Percentiles rank a stretch among this genome's conserved stretches.
phyloP scores from a whole-genome alignment of 1,284 basidiomycete genomes.

The Irpex rosettiformis region DNA sequence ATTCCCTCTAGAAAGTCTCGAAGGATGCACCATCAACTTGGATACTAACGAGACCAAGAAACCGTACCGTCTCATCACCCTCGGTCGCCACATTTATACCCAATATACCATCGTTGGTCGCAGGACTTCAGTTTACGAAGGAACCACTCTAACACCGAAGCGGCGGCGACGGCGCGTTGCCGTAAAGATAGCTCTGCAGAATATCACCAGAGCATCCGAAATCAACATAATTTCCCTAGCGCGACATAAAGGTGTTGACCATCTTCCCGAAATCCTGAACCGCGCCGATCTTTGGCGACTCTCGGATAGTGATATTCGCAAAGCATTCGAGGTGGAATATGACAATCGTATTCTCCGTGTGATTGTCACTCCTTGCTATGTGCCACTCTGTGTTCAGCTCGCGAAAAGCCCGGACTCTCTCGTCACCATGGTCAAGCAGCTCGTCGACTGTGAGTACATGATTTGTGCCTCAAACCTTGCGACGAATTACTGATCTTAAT shows the following conservation, averaged over 20 bases:
- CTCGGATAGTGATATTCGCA: neutral
- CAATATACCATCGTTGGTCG: constrained; percentile 2
- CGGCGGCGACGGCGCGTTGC: too few species aligned
- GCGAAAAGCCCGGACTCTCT: neutral
- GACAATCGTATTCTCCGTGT: neutral
- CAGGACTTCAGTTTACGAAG: neutral
- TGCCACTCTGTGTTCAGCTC: neutral
- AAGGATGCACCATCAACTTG: neutral
- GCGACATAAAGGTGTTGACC: neutral
- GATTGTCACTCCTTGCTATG: neutral
- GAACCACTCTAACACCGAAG: neutral
- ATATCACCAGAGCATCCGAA: neutral
- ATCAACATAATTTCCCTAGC: neutral
- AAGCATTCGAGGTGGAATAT: neutral
- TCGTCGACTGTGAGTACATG: neutral
- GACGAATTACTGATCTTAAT: neutral
- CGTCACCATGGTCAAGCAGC: neutral
- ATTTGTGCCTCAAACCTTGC: neutral
- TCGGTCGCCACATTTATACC: neutral
- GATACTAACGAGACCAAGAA: neutral
- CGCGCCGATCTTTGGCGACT: neutral
- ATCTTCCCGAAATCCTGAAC: constrained; percentile 1
- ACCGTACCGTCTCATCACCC: neutral
- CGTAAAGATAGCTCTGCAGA: neutral
- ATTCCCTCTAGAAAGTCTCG: neutral